Percentiles rank a stretch among this genome's conserved stretches.
Conservation (phyloP, 2,329 filamentous ascomycete genomes). For the Sordariomycetes sp. region DNA sequence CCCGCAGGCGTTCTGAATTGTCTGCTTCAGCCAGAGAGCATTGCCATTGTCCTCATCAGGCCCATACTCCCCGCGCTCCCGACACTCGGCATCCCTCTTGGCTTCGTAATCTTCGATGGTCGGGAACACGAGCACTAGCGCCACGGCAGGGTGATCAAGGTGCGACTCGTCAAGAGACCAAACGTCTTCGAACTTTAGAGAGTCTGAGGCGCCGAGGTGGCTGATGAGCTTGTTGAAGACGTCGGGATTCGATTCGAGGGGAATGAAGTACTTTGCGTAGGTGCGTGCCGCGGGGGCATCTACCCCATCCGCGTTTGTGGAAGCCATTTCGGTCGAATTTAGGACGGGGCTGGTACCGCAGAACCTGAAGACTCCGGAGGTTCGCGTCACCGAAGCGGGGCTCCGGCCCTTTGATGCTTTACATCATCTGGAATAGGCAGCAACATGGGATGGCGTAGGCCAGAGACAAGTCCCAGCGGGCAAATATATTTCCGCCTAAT, state of each 20-base stretch:
- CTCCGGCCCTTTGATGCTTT: too few species aligned
- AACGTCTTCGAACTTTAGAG: slow-evolving; percentile 68
- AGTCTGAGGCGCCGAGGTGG: slow-evolving; percentile 55
- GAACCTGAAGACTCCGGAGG: too few species aligned
- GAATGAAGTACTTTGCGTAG: slow-evolving; percentile 19
- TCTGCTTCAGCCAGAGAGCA: slow-evolving; percentile 75
- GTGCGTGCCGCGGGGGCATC: too few species aligned
- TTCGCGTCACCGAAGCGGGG: too few species aligned
- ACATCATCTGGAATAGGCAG: too few species aligned
- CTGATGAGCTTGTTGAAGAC: slow-evolving; percentile 63
- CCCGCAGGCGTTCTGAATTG: slow-evolving; percentile 71
- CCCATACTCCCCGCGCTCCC: slow-evolving; percentile 14
- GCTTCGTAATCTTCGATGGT: slow-evolving; percentile 32
- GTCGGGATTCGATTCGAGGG: slow-evolving; percentile 53
- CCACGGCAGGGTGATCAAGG: slow-evolving; percentile 64
- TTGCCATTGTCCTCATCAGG: slow-evolving; percentile 35
- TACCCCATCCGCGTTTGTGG: too few species aligned
- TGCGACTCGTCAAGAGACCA: slow-evolving; percentile 67
- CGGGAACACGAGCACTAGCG: slow-evolving; percentile 71
- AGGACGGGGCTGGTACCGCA: too few species aligned
- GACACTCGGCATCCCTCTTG: slow-evolving; percentile 12
- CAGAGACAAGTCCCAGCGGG: too few species aligned
- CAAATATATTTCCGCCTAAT: too few species aligned
- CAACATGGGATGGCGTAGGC: too few species aligned
- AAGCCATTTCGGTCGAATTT: too few species aligned